These are phyloP conservation scores for Xylaria scruposa DNA, from an alignment of 495 filamentous ascomycete species.

Conservation along the genomic window DNA sequence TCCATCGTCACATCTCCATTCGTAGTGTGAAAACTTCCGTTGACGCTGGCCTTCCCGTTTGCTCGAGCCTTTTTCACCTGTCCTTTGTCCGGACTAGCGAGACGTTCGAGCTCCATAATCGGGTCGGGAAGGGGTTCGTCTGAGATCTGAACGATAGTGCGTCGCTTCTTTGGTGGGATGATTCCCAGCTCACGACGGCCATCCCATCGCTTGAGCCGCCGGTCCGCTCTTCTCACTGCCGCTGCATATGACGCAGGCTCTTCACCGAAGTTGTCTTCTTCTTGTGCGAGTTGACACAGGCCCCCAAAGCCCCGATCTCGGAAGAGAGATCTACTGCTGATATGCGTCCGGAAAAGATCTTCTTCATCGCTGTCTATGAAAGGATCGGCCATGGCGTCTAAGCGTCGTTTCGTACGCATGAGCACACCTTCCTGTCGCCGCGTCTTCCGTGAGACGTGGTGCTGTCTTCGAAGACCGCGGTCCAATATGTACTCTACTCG, in stretches of 20 bases:
- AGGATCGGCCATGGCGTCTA: slow-evolving; percentile 69
- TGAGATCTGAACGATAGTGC: slow-evolving; percentile 27
- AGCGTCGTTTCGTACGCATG: slow-evolving; percentile 71
- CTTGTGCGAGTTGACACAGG: slow-evolving; percentile 67
- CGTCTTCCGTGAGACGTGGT: slow-evolving; percentile 64
- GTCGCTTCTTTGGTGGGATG: slow-evolving; percentile 50
- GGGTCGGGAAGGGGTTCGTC: slow-evolving; percentile 37
- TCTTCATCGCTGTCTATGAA: slow-evolving; percentile 86
- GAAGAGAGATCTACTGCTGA: slow-evolving; percentile 41
- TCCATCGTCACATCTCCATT: slow-evolving; percentile 51
- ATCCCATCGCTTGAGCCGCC: slow-evolving; percentile 77
- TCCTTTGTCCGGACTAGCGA: slow-evolving; percentile 25
- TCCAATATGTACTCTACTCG: slow-evolving; percentile 87
- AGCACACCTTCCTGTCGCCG: slow-evolving; percentile 68
- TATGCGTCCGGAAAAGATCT: slow-evolving; percentile 42
- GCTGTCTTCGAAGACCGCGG: slow-evolving; percentile 69
- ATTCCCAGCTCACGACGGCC: slow-evolving; percentile 53
- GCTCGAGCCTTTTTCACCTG: slow-evolving; percentile 37
- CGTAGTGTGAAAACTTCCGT: slow-evolving; percentile 35
- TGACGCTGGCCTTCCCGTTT: slow-evolving; percentile 30
- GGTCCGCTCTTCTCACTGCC: slow-evolving; percentile 68
- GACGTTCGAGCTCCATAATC: slow-evolving; percentile 30
- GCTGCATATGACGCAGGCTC: slow-evolving; percentile 75
- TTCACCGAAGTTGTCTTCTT: slow-evolving; percentile 80
- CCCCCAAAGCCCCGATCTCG: slow-evolving; percentile 70